Evolutionary conservation across 2,329 filamentous ascomycete genomes (phyloP), one percentile per base, ranked within the genome.

Genomic region (Colletotrichum sp.): DNA sequence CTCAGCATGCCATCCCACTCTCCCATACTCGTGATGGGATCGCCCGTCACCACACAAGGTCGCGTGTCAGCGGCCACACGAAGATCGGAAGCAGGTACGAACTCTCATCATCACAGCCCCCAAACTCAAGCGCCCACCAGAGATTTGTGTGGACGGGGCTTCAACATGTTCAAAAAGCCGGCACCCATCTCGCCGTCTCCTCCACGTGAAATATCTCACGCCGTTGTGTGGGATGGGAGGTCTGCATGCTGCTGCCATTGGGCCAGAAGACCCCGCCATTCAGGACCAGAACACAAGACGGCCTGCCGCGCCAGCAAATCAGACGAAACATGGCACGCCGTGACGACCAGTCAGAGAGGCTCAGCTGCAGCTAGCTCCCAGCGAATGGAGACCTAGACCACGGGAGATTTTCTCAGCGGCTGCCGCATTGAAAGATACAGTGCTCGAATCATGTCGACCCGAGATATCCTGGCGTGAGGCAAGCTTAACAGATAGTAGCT

Each of bases 61-160:
- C 75, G 71, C 75, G 75, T 75, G 75, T 75, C 52, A 28, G 66
- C 66, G 75, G 62, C 71, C 75, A 52, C 70, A 65, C 32, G 55
- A 67, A 74, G 70, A 69, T 74, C 57, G 60, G 32, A 76, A 75
- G 71, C 71, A 77, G 75, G 75, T 75, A 77, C 66, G 26, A 69
- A 73, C 69, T 69, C 57, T 76, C 55, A 24, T 21, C 44, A 49
- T 68, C 63, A 36, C 39, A 72, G 70, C 73, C 69, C 73, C 71
- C 72, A 63, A 69, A 57, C 21, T 60, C 52, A 67, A 39, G 63
- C 69, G 63, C 63, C 39, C 55, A 36, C 55, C 21, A 26, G 12
- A 24, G 15, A 34, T 36, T 26, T 55, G 39, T 24, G 60, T 55
- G 36, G 28, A 26, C 18, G 59, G 68, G 68, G 30, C 69, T 55